phyloP scores from a whole-genome alignment of 495 filamentous ascomycete species.

The Trichoderma virens region DNA sequence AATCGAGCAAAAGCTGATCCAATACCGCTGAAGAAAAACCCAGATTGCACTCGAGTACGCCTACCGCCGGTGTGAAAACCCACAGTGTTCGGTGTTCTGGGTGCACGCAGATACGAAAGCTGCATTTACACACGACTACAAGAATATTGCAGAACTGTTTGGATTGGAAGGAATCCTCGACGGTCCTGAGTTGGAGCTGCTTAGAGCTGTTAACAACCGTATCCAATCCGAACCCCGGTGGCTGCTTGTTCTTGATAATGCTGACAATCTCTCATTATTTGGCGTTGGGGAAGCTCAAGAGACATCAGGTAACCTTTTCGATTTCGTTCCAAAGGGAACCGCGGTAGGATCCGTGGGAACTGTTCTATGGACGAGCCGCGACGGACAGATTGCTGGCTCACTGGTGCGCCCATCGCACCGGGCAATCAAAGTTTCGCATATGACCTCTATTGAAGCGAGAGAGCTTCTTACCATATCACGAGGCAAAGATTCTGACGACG shows the following conservation, averaged over 20 bases:
- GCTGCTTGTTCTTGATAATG: slow-evolving; percentile 33
- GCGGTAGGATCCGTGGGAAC: slow-evolving; percentile 15
- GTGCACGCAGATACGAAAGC: slow-evolving; percentile 23
- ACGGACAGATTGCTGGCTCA: slow-evolving; percentile 16
- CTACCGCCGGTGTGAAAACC: slow-evolving; percentile 19
- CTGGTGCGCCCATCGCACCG: slow-evolving; percentile 11
- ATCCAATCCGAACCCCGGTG: slow-evolving; percentile 20
- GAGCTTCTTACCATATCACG: slow-evolving; percentile 12
- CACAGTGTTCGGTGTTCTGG: slow-evolving; percentile 25
- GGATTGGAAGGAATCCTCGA: slow-evolving; percentile 14
- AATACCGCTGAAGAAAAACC: not conserved
- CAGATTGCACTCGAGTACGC: slow-evolving; percentile 8
- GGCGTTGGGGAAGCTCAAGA: slow-evolving; percentile 11
- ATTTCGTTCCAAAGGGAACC: slow-evolving; percentile 15
- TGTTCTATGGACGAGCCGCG: slow-evolving; percentile 27
- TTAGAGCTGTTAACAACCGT: slow-evolving; percentile 12
- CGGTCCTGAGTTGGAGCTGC: slow-evolving; percentile 12
- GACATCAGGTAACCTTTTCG: slow-evolving; percentile 9
- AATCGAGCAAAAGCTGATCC: not conserved
- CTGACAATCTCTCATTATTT: slow-evolving; percentile 24
- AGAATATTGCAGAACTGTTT: slow-evolving; percentile 18
- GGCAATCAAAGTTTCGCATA: slow-evolving; percentile 14
- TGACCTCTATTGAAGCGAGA: slow-evolving; percentile 15
- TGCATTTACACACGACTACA: slow-evolving; percentile 24
- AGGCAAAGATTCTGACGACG: not conserved